phyloP scores from a whole-genome alignment of 78 protist species.

The Creolimax fragrantissima region DNA sequence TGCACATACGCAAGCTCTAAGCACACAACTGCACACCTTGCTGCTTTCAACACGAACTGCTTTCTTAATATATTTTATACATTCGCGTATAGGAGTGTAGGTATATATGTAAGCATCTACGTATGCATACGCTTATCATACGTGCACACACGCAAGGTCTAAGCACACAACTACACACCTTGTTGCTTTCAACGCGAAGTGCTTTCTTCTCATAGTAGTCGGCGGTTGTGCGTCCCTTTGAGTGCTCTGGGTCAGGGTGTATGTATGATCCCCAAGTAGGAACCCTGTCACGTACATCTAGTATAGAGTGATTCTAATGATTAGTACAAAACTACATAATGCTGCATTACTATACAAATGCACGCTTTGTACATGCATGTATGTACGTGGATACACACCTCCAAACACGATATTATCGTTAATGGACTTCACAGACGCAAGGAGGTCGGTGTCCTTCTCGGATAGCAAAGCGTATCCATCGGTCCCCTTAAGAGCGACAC shows the following conservation, averaged over 20 bases:
- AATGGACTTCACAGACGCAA: not conserved
- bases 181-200: not conserved
- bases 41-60: not conserved
- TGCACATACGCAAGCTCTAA: not conserved
- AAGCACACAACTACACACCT: not conserved
- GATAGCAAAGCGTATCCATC: not conserved
- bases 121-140: not conserved
- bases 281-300: not conserved
- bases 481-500: not conserved
- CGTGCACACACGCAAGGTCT: not conserved
- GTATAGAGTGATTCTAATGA: too few relatives aligned
- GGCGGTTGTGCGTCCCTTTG: not conserved
- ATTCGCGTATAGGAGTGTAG: not conserved
- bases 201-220: not conserved
- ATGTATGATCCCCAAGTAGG: not conserved
- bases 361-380: too few relatives aligned
- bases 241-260: not conserved
- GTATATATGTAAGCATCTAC: not conserved
- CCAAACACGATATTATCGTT: not conserved
- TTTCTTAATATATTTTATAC: not conserved
- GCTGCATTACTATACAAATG: too few relatives aligned
- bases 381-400: not conserved
- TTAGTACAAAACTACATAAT: too few relatives aligned
- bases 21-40: not conserved
- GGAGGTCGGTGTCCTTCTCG: not conserved